These are phyloP conservation scores for Calocybe indica DNA, from an alignment of 768 basidiomycete genomes.

Conservation along the genomic window DNA sequence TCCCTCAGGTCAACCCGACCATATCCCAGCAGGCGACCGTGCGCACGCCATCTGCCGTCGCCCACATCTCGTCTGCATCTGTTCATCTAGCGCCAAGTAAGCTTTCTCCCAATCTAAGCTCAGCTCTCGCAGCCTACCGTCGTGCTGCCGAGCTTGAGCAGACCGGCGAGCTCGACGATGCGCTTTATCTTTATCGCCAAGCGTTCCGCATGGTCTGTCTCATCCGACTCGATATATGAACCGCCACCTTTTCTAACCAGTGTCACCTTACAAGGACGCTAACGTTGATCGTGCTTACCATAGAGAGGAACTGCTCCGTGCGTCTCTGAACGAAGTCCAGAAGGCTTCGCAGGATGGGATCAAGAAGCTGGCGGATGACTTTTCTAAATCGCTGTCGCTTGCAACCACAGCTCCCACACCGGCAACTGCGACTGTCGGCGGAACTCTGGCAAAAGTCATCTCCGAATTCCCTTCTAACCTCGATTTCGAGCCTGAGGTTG, in stretches of 20 bases:
- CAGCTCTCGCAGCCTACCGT: slow-evolving; percentile 62
- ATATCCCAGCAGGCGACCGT: slow-evolving; percentile 14
- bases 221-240: not conserved
- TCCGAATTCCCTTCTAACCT: slow-evolving; percentile 41
- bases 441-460: slow-evolving; percentile 42
- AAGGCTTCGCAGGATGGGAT: slow-evolving; percentile 1
- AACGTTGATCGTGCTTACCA: slow-evolving; percentile 71
- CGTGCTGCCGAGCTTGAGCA: slow-evolving; percentile 73
- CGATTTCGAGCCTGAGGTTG: slow-evolving; percentile 65
- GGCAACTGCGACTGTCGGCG: slow-evolving; percentile 22
- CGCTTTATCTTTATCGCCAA: slow-evolving; percentile 68
- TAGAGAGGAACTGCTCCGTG: slow-evolving; percentile 43
- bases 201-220: slow-evolving; percentile 59
- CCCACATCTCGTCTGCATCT: slow-evolving; percentile 15
- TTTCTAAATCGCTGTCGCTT: too few relatives aligned
- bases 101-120: slow-evolving; percentile 30
- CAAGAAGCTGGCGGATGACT: too few relatives aligned
- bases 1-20: slow-evolving; percentile 5
- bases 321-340: slow-evolving; percentile 15
- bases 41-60: slow-evolving; percentile 10
- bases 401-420: slow-evolving; percentile 10
- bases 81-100: slow-evolving; percentile 15
- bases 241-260: slow-evolving; percentile 2
- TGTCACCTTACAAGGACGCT: slow-evolving; percentile 34
- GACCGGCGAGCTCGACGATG: slow-evolving; percentile 67